Conservation (phyloP, 306 rosid genomes). For the Neltuma alba region DNA sequence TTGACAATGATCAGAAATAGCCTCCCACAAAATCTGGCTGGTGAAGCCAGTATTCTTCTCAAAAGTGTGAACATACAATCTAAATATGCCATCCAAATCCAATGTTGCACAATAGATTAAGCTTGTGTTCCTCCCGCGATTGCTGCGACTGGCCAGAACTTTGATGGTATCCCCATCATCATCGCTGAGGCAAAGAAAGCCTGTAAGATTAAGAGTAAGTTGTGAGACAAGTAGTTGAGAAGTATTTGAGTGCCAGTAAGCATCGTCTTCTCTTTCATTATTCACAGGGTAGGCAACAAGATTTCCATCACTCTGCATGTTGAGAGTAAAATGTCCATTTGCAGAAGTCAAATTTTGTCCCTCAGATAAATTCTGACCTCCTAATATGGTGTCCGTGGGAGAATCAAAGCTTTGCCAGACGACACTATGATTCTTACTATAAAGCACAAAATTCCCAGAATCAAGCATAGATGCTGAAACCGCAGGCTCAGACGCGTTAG, state of each 20-base stretch:
- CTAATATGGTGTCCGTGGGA: conserved; percentile 25
- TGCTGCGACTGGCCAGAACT: neutral
- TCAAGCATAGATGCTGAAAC: conserved; percentile 41
- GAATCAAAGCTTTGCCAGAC: conserved; percentile 17
- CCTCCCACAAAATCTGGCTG: conserved; percentile 10
- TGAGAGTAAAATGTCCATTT: conserved; percentile 3
- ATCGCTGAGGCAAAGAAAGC: conserved; percentile 11
- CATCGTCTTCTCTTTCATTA: neutral
- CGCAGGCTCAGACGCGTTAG: neutral
- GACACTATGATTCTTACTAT: neutral
- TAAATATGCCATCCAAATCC: conserved; percentile 36
- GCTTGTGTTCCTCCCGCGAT: neutral
- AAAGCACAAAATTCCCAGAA: conserved; percentile 50
- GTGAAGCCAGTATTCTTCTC: neutral
- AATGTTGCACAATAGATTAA: conserved; percentile 42
- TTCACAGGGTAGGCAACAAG: conserved; percentile 32
- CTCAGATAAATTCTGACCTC: conserved; percentile 7
- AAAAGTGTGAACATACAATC: conserved; percentile 42
- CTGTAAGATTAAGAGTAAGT: conserved; percentile 15
- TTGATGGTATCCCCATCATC: accelerated
- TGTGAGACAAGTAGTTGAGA: too few relatives aligned
- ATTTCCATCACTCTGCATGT: neutral
- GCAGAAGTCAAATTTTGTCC: neutral
- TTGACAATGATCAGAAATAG: conserved; percentile 23
- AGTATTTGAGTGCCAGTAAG: neutral